Evolutionary conservation across 345 rosid genomes (phyloP).

Genomic region (Bruguiera gymnorhiza): DNA sequence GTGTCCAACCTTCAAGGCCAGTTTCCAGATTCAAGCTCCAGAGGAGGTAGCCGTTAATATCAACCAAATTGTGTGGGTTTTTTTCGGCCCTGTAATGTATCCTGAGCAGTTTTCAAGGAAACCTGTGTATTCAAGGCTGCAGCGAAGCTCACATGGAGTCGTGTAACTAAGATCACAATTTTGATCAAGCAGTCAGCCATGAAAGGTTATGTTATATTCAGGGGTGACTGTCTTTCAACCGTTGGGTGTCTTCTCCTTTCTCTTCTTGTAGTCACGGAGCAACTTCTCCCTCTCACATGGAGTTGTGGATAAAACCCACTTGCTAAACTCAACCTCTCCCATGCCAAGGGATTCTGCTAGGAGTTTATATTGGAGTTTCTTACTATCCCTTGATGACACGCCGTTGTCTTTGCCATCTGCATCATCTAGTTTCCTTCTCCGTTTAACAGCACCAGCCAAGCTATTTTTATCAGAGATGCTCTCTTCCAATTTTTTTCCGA

Average conservation of each 20-base stretch:
- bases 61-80: not conserved
- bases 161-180: too few species aligned
- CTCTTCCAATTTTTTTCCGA: slow-evolving; percentile 10
- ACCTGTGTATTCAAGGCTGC: too few species aligned
- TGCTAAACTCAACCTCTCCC: slow-evolving; percentile 68
- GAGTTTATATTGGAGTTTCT: slow-evolving; percentile 44
- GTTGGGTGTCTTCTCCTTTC: slow-evolving; percentile 29
- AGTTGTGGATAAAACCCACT: slow-evolving; percentile 56
- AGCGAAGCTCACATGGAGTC: too few species aligned
- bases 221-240: slow-evolving; percentile 13
- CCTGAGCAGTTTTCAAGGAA: too few species aligned
- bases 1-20: slow-evolving; percentile 59
- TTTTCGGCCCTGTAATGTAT: too few species aligned
- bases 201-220: too few species aligned
- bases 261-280: slow-evolving; percentile 52
- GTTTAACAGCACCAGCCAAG: slow-evolving; percentile 9
- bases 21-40: slow-evolving; percentile 80
- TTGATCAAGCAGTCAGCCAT: too few species aligned
- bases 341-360: slow-evolving; percentile 62
- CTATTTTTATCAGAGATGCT: slow-evolving; percentile 18
- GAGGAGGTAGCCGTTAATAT: slow-evolving; percentile 42
- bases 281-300: slow-evolving; percentile 43
- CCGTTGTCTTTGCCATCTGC: slow-evolving; percentile 21
- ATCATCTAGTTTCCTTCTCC: slow-evolving; percentile 18
- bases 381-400: slow-evolving; percentile 32